A percentile compares a stretch with the other conserved stretches of the same genome.
Conservation (phyloP, 1,284 basidiomycete species). For the Coniferiporia weirii region DNA sequence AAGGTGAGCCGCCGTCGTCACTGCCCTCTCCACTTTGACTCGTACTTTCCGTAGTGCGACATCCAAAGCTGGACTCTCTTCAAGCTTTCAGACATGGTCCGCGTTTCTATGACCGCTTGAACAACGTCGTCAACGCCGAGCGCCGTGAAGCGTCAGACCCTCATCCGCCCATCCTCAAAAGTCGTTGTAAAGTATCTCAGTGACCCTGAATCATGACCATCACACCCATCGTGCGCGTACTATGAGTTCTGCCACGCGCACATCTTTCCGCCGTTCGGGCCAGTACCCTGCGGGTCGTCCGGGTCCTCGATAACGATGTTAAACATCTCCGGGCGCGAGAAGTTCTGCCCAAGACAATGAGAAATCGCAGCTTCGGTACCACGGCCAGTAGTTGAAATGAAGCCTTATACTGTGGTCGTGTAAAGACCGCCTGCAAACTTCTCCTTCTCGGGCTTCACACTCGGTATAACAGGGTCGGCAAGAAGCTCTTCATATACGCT, state of each 20-base stretch:
- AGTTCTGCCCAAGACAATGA: conserved; percentile 98
- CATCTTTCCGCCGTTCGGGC: conserved; percentile 45
- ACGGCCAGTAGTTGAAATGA: conserved; percentile 94
- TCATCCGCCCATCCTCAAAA: conserved; percentile 93
- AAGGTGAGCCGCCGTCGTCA: no score
- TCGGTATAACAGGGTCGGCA: conserved; percentile 94
- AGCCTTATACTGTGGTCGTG: conserved; percentile 98
- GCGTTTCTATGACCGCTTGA: conserved; percentile 82
- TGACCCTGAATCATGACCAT: conserved; percentile 99
- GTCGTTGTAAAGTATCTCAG: conserved; percentile 94
- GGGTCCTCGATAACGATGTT: conserved; percentile 97
- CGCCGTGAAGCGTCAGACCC: conserved; percentile 97
- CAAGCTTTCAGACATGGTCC: conserved; percentile 61
- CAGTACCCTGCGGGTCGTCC: conserved; percentile 58
- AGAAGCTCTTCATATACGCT: conserved; percentile 95
- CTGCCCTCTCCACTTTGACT: conserved; percentile 58
- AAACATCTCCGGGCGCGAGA: conserved; percentile 95
- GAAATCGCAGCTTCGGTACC: conserved; percentile 98
- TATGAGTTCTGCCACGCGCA: conserved; percentile 98
- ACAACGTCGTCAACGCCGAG: conserved; percentile 98
- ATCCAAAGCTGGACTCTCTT: conserved; percentile 63
- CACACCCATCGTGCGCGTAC: conserved; percentile 94
- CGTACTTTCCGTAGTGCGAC: conserved; percentile 74
- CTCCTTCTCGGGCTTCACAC: conserved; percentile 98
- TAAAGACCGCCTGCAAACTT: conserved; percentile 98